Evolutionary conservation across 2,329 filamentous ascomycete species (phyloP), one percentile per base, ranked within the genome.

Genomic region (Didymella arachidicola): DNA sequence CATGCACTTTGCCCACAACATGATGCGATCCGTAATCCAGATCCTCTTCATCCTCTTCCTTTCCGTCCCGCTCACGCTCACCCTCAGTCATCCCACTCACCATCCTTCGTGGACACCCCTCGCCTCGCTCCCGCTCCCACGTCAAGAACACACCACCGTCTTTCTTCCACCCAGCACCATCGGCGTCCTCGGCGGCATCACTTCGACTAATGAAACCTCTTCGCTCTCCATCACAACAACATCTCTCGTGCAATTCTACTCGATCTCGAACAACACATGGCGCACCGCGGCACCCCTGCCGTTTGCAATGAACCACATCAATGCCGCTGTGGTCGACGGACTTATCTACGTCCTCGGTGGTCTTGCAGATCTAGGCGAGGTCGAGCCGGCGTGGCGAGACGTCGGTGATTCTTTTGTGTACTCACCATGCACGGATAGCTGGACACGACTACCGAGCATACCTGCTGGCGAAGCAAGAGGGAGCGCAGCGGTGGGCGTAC

Each of bases 271-370:
- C 12, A 52, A 70, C 44, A 65, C 61, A 27, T 74, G 71, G 72
- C 53, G 22, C 14, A 48, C 54, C 2, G 34, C 42, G 14, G 51
- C 70, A 8, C 55, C 63, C 0, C 19, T 69, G 2, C 71, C 70
- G 14, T 32, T 29, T 4, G 51, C 64, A 4, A 25, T 73, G 4
- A 72, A 74, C 42, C 71, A 74, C 47, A 48, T 60, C 57, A 73
- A 73, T 30, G 63, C 59, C 10, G 68, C 65, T 6, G 61, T 63
- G 3, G 54, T 66, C 0, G 36, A 65, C 27, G 67, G 65, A 0
- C 63, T 65, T 12, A 66, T 74, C 3, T 73, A 68, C 42, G 51
- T 71, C 8, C 54, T 73, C 1, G 70, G 70, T 11, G 69, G 70
- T 0, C 45, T 74, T 0, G 60, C 42, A 1, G 63, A 64, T 27